A percentile compares a stretch with the other conserved stretches of the same genome.
Conservation (phyloP, 1,284 basidiomycete genomes). For the Apiotrichum gamsii region DNA sequence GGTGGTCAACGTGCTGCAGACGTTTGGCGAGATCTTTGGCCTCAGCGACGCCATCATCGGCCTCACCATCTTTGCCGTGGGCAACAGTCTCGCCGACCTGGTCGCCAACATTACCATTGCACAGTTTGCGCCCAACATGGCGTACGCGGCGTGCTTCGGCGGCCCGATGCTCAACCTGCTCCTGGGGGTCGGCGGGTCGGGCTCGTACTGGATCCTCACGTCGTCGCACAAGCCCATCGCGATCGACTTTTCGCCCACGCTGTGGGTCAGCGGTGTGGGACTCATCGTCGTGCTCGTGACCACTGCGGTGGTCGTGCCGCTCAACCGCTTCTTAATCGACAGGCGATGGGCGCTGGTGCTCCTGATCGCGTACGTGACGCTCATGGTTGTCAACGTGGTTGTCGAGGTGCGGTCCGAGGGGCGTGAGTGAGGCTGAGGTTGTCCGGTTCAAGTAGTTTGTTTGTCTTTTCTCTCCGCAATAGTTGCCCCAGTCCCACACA, state of each 20-base stretch:
- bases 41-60: slow-evolving; percentile 97
- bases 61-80: slow-evolving; percentile 89
- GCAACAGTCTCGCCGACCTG: slow-evolving; percentile 91
- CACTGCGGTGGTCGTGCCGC: slow-evolving; percentile 77
- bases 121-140: slow-evolving; percentile 50
- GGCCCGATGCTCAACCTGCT: slow-evolving; percentile 84
- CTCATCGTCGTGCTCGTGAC: slow-evolving; percentile 65
- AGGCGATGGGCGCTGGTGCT: slow-evolving; percentile 72
- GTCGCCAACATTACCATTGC: slow-evolving; percentile 95
- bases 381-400: slow-evolving; percentile 67
- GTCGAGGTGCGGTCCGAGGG: slow-evolving; percentile 57
- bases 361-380: slow-evolving; percentile 63
- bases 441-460: no score
- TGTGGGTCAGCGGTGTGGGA: slow-evolving; percentile 74
- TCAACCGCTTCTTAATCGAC: slow-evolving; percentile 74
- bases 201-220: slow-evolving; percentile 43
- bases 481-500: neutral
- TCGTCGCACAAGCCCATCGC: slow-evolving; percentile 58
- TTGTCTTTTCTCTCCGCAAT: neutral
- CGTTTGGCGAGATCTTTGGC: slow-evolving; percentile 86
- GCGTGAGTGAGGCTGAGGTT: neutral
- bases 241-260: slow-evolving; percentile 74
- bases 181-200: slow-evolving; percentile 52
- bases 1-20: slow-evolving; percentile 82
- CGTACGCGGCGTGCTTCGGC: slow-evolving; percentile 50